Conservation (phyloP, 2,329 filamentous ascomycete species). For the Madurella fahalii region DNA sequence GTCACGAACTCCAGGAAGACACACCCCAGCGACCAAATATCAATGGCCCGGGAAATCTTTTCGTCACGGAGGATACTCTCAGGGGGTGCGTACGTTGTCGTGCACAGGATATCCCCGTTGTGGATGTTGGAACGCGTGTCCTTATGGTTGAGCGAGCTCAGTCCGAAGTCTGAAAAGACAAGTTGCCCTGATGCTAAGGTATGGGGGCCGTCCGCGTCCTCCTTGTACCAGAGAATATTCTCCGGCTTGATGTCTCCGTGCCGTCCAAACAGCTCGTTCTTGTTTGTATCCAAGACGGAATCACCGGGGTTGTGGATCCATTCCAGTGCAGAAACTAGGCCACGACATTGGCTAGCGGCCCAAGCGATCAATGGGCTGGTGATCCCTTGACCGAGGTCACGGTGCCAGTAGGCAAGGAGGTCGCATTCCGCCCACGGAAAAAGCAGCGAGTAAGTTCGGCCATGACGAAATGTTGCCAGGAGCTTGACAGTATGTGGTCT, state of each 20-base stretch:
- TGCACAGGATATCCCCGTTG: not conserved
- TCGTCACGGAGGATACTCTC: not conserved
- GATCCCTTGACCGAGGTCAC: not conserved
- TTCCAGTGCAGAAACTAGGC: not conserved
- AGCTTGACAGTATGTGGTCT: not conserved
- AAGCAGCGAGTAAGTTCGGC: not conserved
- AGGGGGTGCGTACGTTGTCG: not conserved
- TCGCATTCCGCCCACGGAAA: not conserved
- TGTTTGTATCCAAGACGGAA: not conserved
- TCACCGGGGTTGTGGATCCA: not conserved
- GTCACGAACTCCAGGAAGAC: not conserved
- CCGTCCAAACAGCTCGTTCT: not conserved
- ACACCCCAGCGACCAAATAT: not conserved
- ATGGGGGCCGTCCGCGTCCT: not conserved
- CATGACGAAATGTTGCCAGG: not conserved
- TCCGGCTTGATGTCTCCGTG: constrained; percentile 8
- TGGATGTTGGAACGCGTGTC: not conserved
- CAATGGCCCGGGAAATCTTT: not conserved
- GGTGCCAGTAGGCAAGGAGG: not conserved
- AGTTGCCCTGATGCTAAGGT: not conserved
- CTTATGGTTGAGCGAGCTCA: constrained; percentile 9
- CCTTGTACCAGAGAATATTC: constrained; percentile 7
- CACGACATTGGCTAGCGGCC: not conserved
- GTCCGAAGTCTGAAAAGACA: constrained; percentile 6
- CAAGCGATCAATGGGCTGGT: not conserved